Evolutionary conservation across 2,329 filamentous ascomycete species (phyloP).

Genomic region (Fusarium duplospermum): DNA sequence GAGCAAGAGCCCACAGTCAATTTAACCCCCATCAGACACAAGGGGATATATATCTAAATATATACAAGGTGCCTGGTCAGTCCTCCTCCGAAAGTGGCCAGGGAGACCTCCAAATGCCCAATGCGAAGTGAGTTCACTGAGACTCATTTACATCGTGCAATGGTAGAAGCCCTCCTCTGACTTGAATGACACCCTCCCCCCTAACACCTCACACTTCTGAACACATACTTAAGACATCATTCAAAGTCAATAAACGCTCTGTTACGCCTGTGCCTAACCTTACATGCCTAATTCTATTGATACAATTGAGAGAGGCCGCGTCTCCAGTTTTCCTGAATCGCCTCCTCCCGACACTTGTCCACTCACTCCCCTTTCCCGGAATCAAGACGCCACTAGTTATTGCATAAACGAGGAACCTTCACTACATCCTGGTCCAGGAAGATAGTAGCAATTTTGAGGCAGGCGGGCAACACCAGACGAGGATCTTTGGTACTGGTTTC

Average conservation of each 20-base stretch:
- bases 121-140: too few species aligned
- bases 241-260: slow-evolving; percentile 29
- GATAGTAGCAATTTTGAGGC: background rate
- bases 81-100: background rate
- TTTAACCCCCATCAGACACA: too few species aligned
- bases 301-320: slow-evolving; percentile 32
- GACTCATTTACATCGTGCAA: background rate
- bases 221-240: too few species aligned
- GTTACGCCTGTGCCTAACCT: slow-evolving; percentile 41
- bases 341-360: slow-evolving; percentile 1
- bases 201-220: too few species aligned
- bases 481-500: background rate
- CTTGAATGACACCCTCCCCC: too few species aligned
- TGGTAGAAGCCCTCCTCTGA: background rate
- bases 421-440: background rate
- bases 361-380: slow-evolving; percentile 13
- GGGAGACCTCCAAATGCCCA: background rate
- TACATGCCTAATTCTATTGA: slow-evolving; percentile 43
- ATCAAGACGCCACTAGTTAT: background rate
- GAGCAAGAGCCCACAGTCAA: too few species aligned
- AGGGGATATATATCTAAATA: too few species aligned
- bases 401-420: background rate
- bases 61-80: background rate
- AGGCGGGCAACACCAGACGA: background rate
- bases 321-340: slow-evolving; percentile 17